phyloP scores from a whole-genome alignment of 2,329 filamentous ascomycete genomes.

The Pseudocercospora musae region DNA sequence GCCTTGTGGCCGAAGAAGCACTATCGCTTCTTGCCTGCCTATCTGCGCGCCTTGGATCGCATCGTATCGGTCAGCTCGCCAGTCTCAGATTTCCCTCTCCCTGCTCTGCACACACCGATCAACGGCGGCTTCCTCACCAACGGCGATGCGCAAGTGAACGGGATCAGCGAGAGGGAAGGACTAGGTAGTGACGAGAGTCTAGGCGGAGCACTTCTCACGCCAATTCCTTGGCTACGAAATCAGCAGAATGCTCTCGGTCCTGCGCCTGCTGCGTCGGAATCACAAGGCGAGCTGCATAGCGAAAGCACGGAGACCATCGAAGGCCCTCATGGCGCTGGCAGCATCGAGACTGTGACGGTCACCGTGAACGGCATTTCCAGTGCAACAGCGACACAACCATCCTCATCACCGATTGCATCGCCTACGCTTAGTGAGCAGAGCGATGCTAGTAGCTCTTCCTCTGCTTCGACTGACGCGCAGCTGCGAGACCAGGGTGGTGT shows the following conservation, averaged over 20 bases:
- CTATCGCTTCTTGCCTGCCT: conserved; percentile 78
- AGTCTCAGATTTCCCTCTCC: conserved; percentile 77
- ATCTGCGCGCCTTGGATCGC: conserved; percentile 85
- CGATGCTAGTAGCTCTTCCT: conserved; percentile 37
- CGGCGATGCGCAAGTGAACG: conserved; percentile 59
- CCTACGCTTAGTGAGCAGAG: conserved; percentile 33
- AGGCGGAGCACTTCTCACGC: conserved; percentile 85
- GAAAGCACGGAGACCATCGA: conserved; percentile 78
- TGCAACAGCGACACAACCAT: conserved; percentile 12
- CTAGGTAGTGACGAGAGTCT: conserved; percentile 84
- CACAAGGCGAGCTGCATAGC: conserved; percentile 57
- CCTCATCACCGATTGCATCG: conserved; percentile 28
- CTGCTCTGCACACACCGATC: conserved; percentile 47
- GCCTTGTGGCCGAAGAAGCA: conserved; percentile 71
- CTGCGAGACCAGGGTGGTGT: conserved; percentile 52
- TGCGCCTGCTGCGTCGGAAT: conserved; percentile 20
- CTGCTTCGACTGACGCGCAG: conserved; percentile 32
- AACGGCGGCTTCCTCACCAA: conserved; percentile 50
- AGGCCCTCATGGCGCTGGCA: conserved; percentile 73
- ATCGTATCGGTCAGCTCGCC: conserved; percentile 86
- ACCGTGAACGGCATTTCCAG: conserved; percentile 61
- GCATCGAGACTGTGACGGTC: conserved; percentile 77
- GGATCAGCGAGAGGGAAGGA: conserved; percentile 48
- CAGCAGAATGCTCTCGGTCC: conserved; percentile 16
- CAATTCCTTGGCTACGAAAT: conserved; percentile 77